These are phyloP conservation scores for Venturia aucupariae DNA, from an alignment of 2,329 filamentous ascomycete species.

Conservation along the genomic window DNA sequence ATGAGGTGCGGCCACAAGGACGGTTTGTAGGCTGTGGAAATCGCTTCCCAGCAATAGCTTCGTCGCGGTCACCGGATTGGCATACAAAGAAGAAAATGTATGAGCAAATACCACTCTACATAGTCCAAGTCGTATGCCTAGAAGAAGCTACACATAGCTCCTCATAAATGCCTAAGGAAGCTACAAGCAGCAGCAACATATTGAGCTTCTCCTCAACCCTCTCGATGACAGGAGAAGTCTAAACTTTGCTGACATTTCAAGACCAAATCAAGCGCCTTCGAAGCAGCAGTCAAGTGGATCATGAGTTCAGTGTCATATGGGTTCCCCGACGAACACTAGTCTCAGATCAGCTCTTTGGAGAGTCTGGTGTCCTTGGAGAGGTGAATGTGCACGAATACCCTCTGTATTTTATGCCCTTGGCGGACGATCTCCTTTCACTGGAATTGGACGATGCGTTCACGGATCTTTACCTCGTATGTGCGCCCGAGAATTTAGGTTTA, in stretches of 20 bases:
- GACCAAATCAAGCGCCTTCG: constrained; percentile 87
- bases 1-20: too few relatives aligned
- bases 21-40: too few relatives aligned
- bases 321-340: constrained; percentile 85
- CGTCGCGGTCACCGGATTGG: constrained; percentile 21
- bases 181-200: constrained; percentile 15
- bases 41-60: too few relatives aligned
- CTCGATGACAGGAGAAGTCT: constrained; percentile 10
- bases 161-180: constrained; percentile 39
- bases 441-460: constrained; percentile 80
- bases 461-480: constrained; percentile 70
- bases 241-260: constrained; percentile 47
- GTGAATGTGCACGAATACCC: constrained; percentile 81
- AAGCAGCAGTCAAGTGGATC: constrained; percentile 76
- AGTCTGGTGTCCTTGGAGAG: constrained; percentile 86
- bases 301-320: constrained; percentile 97
- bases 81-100: constrained; percentile 54
- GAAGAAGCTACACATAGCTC: constrained; percentile 27
- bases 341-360: constrained; percentile 84
- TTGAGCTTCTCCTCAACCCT: background rate
- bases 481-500: background rate
- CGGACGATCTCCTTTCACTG: constrained; percentile 82
- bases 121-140: constrained; percentile 49
- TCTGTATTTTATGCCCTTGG: constrained; percentile 82
- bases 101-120: constrained; percentile 43